Percentiles rank a stretch among this genome's conserved stretches.
Evolutionary conservation across 2,329 filamentous ascomycete species (phyloP).

Genomic region (Aspergillus sp.): DNA sequence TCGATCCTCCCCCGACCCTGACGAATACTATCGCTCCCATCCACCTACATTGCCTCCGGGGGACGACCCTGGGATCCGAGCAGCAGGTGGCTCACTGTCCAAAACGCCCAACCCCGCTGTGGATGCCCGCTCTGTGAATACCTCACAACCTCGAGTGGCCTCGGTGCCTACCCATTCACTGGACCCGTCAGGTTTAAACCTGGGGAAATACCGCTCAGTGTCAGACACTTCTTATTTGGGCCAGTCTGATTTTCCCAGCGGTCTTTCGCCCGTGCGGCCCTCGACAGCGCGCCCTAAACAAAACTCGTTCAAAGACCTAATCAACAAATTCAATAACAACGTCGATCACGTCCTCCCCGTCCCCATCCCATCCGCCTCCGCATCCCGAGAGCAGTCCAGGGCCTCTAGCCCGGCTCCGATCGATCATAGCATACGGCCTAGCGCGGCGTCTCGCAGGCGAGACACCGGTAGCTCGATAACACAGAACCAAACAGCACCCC

Average conservation of each 20-base stretch:
- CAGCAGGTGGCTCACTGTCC: slow-evolving; percentile 19
- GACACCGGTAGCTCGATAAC: slow-evolving; percentile 20
- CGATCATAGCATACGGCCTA: slow-evolving; percentile 28
- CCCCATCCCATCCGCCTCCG: slow-evolving; percentile 34
- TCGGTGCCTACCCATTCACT: slow-evolving; percentile 28
- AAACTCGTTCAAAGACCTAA: slow-evolving; percentile 77
- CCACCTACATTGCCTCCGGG: slow-evolving; percentile 34
- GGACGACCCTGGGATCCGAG: slow-evolving; percentile 23
- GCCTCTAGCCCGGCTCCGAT: slow-evolving; percentile 26
- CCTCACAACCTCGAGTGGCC: slow-evolving; percentile 21
- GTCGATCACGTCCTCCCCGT: slow-evolving; percentile 46
- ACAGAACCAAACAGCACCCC: slow-evolving; percentile 13
- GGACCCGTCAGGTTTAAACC: slow-evolving; percentile 22
- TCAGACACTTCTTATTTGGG: slow-evolving; percentile 30
- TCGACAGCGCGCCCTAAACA: slow-evolving; percentile 44
- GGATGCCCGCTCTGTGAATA: slow-evolving; percentile 14
- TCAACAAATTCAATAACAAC: slow-evolving; percentile 74
- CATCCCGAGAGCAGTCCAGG: slow-evolving; percentile 36
- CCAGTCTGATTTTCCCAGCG: slow-evolving; percentile 20
- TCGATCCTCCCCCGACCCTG: slow-evolving; percentile 44
- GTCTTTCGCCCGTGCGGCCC: slow-evolving; percentile 15
- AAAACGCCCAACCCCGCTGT: slow-evolving; percentile 24
- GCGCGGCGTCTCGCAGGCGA: slow-evolving; percentile 27
- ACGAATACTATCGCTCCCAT: slow-evolving; percentile 54
- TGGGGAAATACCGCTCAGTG: slow-evolving; percentile 30